Percentiles rank a stretch among this genome's conserved stretches.
These are phyloP conservation scores for Neonectria coccinea DNA, from an alignment of 2,329 filamentous ascomycete genomes.

Conservation along the genomic window DNA sequence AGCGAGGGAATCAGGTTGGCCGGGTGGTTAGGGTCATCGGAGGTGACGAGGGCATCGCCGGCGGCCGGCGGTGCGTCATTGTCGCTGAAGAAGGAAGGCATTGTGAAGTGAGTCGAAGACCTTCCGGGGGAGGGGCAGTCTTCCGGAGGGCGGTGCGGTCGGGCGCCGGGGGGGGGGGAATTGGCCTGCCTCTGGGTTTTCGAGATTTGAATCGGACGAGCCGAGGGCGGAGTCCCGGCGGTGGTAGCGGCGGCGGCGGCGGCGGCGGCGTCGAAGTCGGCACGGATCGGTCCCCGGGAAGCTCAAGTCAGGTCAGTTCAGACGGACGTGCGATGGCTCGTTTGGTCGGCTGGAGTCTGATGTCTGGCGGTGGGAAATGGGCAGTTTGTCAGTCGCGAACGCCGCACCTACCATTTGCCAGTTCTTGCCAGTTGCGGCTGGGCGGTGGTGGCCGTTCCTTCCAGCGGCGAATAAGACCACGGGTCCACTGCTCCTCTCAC, in stretches of 20 bases:
- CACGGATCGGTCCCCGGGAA: conserved; percentile 7
- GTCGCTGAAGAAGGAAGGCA: conserved; percentile 34
- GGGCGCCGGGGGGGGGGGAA: conserved; percentile 25
- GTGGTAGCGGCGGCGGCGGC: conserved; percentile 1
- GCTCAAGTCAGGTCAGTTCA: conserved; percentile 10
- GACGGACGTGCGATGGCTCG: conserved; percentile 23
- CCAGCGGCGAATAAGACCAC: conserved; percentile 5
- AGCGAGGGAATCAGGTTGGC: conserved; percentile 95
- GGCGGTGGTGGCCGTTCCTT: not conserved
- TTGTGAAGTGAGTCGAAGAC: conserved; percentile 7
- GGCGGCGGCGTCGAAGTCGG: conserved; percentile 14
- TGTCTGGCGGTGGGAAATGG: conserved; percentile 24
- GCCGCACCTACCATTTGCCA: conserved; percentile 29
- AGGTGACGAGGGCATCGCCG: conserved; percentile 62
- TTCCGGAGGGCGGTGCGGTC: conserved; percentile 12
- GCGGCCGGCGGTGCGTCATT: conserved; percentile 32
- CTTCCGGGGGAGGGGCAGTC: conserved; percentile 11
- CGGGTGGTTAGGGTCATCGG: conserved; percentile 82
- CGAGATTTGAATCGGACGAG: conserved; percentile 26
- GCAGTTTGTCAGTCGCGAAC: conserved; percentile 34
- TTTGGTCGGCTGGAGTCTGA: conserved; percentile 10
- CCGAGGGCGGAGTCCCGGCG: conserved; percentile 26
- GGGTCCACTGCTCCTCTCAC: not conserved
- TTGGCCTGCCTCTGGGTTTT: conserved; percentile 24
- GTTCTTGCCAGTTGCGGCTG: conserved; percentile 1